These are phyloP conservation scores for Xylaria polymorpha DNA, from an alignment of 2,329 filamentous ascomycete genomes.

Conservation along the genomic window DNA sequence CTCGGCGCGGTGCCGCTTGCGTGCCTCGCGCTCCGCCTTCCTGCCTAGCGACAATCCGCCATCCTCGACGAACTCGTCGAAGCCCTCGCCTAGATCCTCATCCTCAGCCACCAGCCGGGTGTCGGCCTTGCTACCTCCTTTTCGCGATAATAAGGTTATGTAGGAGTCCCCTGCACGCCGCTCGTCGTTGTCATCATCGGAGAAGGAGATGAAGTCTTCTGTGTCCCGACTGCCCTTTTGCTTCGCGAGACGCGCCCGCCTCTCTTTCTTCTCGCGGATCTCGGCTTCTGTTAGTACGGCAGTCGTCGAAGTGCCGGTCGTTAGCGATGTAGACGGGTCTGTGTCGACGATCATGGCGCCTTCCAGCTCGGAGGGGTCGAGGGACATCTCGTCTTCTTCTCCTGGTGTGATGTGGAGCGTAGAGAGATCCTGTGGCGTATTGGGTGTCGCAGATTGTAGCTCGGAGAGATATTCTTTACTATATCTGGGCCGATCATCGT, in stretches of 20 bases:
- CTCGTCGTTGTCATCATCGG: constrained; percentile 59
- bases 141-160: constrained; percentile 48
- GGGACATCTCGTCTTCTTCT: constrained; percentile 64
- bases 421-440: constrained; percentile 75
- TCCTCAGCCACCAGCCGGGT: constrained; percentile 85
- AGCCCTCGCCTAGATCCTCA: constrained; percentile 92
- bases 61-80: constrained; percentile 91
- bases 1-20: constrained; percentile 73
- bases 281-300: constrained; percentile 83
- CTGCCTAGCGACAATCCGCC: constrained; percentile 81
- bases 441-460: constrained; percentile 85
- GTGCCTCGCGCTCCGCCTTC: constrained; percentile 80
- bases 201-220: constrained; percentile 73
- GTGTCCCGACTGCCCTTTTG: constrained; percentile 58
- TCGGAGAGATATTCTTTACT: constrained; percentile 88
- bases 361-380: constrained; percentile 71
- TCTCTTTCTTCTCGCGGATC: constrained; percentile 90
- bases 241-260: constrained; percentile 82
- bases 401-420: constrained; percentile 54
- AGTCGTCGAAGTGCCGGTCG: constrained; percentile 50
- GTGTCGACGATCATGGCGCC: constrained; percentile 72
- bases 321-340: constrained; percentile 51
- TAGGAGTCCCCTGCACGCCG: constrained; percentile 48
- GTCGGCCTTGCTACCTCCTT: constrained; percentile 61
- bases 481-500: constrained; percentile 81